Conservation (phyloP, 305 asterid species). For the Petunia hybrid region DNA sequence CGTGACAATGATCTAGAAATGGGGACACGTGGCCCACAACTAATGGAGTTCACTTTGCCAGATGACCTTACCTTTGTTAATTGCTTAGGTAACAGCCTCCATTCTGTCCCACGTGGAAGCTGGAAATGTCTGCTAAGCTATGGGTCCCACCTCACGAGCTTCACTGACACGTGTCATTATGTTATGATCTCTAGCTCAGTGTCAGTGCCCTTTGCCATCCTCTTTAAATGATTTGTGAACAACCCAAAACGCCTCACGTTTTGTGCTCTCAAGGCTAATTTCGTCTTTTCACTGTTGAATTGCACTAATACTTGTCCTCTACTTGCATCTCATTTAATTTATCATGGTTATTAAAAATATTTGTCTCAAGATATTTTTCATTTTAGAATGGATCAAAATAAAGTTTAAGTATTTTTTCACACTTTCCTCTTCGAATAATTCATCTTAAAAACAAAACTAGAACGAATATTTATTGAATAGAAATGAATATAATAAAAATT, state of each 20-base stretch:
- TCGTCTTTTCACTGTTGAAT: not conserved
- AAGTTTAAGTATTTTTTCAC: too few species aligned
- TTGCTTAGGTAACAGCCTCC: slow-evolving; percentile 50
- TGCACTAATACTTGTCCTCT: too few species aligned
- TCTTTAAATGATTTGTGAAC: slow-evolving; percentile 15
- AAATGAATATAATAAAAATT: too few species aligned
- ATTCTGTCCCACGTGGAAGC: slow-evolving; percentile 57
- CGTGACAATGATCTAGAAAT: slow-evolving; percentile 50
- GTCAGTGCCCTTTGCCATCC: slow-evolving; percentile 8
- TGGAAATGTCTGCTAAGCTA: slow-evolving; percentile 32
- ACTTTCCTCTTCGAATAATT: too few species aligned
- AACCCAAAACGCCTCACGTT: not conserved
- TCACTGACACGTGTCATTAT: slow-evolving; percentile 54
- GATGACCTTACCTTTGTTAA: slow-evolving; percentile 41
- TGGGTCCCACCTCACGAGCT: slow-evolving; percentile 53
- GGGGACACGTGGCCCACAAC: slow-evolving; percentile 39
- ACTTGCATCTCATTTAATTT: too few species aligned
- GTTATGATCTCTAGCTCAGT: slow-evolving; percentile 27
- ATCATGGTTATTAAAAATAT: too few species aligned
- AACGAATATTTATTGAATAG: too few species aligned
- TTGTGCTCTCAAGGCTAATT: not conserved
- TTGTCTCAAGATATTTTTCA: too few species aligned
- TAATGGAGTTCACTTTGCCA: slow-evolving; percentile 37
- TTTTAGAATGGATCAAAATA: too few species aligned
- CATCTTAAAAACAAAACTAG: too few species aligned